Percentiles rank a stretch among this genome's conserved stretches.
These are phyloP conservation scores for Spathaspora girioi DNA, from an alignment of 805 yeast genomes.

Conservation along the genomic window DNA sequence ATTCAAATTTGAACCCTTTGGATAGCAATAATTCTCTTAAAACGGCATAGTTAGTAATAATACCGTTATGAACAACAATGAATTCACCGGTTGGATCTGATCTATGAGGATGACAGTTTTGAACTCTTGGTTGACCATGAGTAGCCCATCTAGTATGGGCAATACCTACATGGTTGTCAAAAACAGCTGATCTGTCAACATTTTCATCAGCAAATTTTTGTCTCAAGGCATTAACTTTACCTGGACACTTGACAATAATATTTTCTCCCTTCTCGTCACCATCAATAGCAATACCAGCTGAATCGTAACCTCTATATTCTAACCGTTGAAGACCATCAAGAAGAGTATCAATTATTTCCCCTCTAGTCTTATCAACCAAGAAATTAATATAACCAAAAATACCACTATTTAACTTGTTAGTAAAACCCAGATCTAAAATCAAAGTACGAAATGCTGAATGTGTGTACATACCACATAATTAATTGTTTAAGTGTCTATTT, in stretches of 20 bases:
- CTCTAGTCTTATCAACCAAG: constrained; percentile 86
- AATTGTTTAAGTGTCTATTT: background rate
- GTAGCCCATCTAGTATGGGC: constrained; percentile 99
- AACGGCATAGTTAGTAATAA: constrained; percentile 92
- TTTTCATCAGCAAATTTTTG: constrained; percentile 51
- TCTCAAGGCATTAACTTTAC: constrained; percentile 83
- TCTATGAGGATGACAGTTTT: constrained; percentile 94
- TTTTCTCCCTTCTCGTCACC: constrained; percentile 68
- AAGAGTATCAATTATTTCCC: constrained; percentile 85
- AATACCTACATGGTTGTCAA: constrained; percentile 87
- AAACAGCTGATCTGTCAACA: constrained; percentile 59
- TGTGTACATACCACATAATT: constrained; percentile 8
- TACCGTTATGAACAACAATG: constrained; percentile 95
- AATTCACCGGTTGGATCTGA: constrained; percentile 83
- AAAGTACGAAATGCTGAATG: background rate
- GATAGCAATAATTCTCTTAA: constrained; percentile 74
- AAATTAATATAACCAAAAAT: constrained; percentile 97
- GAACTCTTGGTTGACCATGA: constrained; percentile 86
- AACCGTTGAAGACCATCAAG: constrained; percentile 81
- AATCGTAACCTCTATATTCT: constrained; percentile 98
- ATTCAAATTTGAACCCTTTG: constrained; percentile 80
- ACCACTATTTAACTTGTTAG: constrained; percentile 54
- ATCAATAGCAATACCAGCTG: constrained; percentile 94
- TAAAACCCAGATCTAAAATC: background rate
- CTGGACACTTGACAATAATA: constrained; percentile 76